These are phyloP conservation scores for Backusella liffmaniae DNA, from an alignment of 192 early-diverging fungal genomes.

Conservation along the genomic window DNA sequence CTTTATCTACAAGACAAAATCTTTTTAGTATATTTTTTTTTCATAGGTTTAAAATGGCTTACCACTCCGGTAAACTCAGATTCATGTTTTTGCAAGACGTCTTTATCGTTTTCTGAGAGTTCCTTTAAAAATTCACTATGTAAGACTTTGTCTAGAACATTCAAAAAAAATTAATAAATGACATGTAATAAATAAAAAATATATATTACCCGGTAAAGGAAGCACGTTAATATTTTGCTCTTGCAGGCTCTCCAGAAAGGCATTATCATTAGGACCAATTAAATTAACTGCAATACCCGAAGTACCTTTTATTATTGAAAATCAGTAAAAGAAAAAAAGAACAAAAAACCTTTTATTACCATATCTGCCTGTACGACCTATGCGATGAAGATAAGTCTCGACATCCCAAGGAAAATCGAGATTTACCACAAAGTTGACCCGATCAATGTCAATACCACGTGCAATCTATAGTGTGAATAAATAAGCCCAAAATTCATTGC, in stretches of 20 bases:
- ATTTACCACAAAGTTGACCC: slow-evolving; percentile 96
- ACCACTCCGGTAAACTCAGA: neutral
- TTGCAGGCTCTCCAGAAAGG: slow-evolving; percentile 12
- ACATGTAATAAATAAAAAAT: neutral
- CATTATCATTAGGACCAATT: slow-evolving; percentile 19
- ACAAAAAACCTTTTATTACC: slow-evolving; percentile 45
- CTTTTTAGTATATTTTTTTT: neutral
- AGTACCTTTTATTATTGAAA: slow-evolving; percentile 16
- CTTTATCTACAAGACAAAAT: neutral
- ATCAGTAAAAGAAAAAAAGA: neutral
- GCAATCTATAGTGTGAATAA: slow-evolving; percentile 50
- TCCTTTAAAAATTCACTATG: slow-evolving; percentile 28
- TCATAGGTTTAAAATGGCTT: neutral
- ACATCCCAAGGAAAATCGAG: slow-evolving; percentile 85
- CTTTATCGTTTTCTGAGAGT: slow-evolving; percentile 17
- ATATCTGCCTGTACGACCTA: slow-evolving; percentile 96
- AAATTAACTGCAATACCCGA: slow-evolving; percentile 38
- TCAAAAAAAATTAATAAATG: neutral
- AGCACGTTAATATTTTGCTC: slow-evolving; percentile 14
- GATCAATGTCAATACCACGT: slow-evolving; percentile 95
- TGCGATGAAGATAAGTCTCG: slow-evolving; percentile 96
- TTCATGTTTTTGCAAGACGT: neutral
- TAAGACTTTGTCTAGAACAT: slow-evolving; percentile 17
- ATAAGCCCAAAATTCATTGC: neutral
- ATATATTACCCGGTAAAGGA: slow-evolving; percentile 27